Conservation (phyloP, 257 asterid species). For the Ligustrum vulgare region DNA sequence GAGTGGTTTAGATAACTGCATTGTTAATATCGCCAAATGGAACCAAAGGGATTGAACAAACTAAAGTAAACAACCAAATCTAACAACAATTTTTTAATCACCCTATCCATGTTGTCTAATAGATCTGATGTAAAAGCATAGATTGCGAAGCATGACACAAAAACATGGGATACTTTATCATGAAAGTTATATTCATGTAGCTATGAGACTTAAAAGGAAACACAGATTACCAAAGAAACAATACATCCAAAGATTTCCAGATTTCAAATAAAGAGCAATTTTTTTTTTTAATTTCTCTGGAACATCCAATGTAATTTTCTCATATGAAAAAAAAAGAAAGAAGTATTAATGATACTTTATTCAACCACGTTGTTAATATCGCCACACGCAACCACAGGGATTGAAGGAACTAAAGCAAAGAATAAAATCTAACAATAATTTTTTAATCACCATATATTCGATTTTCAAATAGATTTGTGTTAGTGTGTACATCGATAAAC, state of each 20-base stretch:
- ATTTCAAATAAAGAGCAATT: constrained; percentile 6
- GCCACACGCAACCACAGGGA: constrained; percentile 5
- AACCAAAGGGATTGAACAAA: not conserved
- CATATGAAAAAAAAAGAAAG: constrained; percentile 18
- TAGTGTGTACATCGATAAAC: no score
- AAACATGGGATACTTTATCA: not conserved
- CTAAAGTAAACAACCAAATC: not conserved
- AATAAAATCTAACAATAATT: no score
- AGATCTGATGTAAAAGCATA: constrained; percentile 4
- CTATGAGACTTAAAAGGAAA: constrained; percentile 1
- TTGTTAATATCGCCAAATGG: no score
- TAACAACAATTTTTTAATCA: not conserved
- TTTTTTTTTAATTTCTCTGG: not conserved
- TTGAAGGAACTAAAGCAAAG: not conserved
- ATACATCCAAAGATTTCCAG: not conserved
- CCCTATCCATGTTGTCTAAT: not conserved
- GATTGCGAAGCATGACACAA: not conserved
- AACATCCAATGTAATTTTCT: constrained; percentile 18
- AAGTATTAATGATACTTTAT: not conserved
- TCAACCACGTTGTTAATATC: constrained; percentile 30
- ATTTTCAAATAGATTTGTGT: no score
- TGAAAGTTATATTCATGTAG: not conserved
- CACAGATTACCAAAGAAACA: not conserved
- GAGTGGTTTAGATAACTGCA: no score
- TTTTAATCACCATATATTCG: no score